Conservation (phyloP, 208 protist genomes). For the Acanthamoeba culbertsoni region DNA sequence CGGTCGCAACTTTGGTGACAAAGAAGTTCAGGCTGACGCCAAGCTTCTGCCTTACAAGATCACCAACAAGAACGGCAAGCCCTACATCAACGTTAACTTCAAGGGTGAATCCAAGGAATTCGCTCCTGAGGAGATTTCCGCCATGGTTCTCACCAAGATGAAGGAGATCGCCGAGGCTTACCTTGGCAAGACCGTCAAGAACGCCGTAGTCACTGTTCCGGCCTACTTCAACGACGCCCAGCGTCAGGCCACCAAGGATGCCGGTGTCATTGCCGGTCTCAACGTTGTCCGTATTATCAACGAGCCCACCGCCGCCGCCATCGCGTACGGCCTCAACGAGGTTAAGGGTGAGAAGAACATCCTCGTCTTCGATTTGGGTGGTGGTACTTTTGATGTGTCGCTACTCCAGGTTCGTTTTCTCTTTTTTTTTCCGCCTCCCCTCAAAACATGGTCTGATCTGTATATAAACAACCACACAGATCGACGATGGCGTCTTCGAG, state of each 20-base stretch:
- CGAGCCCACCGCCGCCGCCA: conserved; percentile 97
- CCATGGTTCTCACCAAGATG: conserved; percentile 96
- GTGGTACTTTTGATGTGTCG: conserved; percentile 99
- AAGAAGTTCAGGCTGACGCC: conserved; percentile 82
- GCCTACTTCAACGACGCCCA: conserved; percentile 99
- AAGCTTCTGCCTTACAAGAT: conserved; percentile 89
- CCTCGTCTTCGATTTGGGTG: conserved; percentile 98
- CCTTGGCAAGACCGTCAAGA: conserved; percentile 88
- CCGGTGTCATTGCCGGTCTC: conserved; percentile 96
- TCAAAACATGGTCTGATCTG: background rate
- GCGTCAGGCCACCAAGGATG: conserved; percentile 96
- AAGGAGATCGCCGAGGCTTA: conserved; percentile 94
- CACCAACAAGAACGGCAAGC: conserved; percentile 81
- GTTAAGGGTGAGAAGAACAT: conserved; percentile 87
- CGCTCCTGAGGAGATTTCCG: conserved; percentile 95
- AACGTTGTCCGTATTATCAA: conserved; percentile 98
- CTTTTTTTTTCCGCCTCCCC: background rate
- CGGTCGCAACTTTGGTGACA: conserved; percentile 85
- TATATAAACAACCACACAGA: conserved; percentile 55
- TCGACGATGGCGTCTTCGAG: conserved; percentile 97
- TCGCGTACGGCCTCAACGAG: conserved; percentile 96
- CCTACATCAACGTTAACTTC: conserved; percentile 70
- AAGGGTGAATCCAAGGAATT: conserved; percentile 87
- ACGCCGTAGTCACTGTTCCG: conserved; percentile 98
- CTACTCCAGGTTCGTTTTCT: conserved; percentile 86